Evolutionary conservation across 2,329 filamentous ascomycete species (phyloP), one percentile per base, ranked within the genome.

Genomic region (Talaromyces sp.): DNA sequence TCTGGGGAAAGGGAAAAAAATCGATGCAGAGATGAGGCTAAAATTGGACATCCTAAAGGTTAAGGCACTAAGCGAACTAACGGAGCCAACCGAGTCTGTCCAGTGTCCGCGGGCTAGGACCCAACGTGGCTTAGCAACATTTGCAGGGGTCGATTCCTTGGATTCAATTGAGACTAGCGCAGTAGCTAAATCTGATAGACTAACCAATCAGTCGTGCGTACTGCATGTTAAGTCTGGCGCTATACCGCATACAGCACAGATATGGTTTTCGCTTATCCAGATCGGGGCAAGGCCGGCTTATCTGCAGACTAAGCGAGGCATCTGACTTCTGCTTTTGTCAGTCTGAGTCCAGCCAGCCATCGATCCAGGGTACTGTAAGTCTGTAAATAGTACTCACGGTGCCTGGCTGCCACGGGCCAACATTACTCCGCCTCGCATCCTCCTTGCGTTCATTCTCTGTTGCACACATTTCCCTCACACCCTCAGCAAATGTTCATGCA

Each of bases 321-420:
- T n/a, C n/a, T 7, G n/a, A 19, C 19, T 46, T 31, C 43, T 46
- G 33, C 25, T 48, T 48, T 21, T 33, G 43, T 48, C 43, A 28
- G 25, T 46, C 10, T 46, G 43, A 7, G 31, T 53, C 53, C 53
- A 55, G 53, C 53, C 53, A 55, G 53, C 53, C 53, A 35, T 35
- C 33, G 33, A 35, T 35, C 33, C 33, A 35, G 33, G 33, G 33
- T n/a, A 35, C 33, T 35, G 33, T 35, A n/a, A n/a, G n/a, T n/a
- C n/a, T n/a, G n/a, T 31, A 31, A 31, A 9, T 31, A 31, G 9
- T 31, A 31, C 41, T 25, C 13, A 41, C 51, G 17, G 52, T 54
- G 25, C 40, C 52, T 45, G 52, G 13, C 51, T 45, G 22, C 43
- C 22, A 54, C 28, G 36, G 52, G 52, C 28, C 31, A 55, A 45